phyloP scores from a whole-genome alignment of 352 stramenopile species.

The Globisporangium alternatum region DNA sequence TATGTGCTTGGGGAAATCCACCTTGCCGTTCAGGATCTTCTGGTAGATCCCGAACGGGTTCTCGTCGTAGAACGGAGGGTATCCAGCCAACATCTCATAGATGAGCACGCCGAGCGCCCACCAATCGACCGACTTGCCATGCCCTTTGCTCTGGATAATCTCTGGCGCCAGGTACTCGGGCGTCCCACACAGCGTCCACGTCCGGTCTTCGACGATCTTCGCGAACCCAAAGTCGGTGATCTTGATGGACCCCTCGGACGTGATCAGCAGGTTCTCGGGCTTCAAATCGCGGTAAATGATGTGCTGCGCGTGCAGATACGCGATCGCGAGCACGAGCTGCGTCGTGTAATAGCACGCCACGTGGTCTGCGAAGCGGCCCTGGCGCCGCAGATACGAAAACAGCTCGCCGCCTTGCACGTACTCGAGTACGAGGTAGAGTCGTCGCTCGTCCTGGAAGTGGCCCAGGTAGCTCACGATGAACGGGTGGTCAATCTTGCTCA shows the following conservation, averaged over 20 bases:
- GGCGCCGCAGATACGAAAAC: slow-evolving; percentile 88
- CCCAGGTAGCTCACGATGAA: slow-evolving; percentile 89
- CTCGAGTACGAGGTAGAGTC: slow-evolving; percentile 90
- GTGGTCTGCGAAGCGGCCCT: slow-evolving; percentile 76
- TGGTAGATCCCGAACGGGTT: slow-evolving; percentile 94
- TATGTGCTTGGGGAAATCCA: slow-evolving; percentile 90
- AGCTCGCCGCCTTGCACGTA: slow-evolving; percentile 92
- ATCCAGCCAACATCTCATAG: slow-evolving; percentile 91
- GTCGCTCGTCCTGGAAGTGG: slow-evolving; percentile 89
- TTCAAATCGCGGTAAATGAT: slow-evolving; percentile 94
- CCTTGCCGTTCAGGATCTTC: slow-evolving; percentile 90
- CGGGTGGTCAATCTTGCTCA: slow-evolving; percentile 84
- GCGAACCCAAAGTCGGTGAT: slow-evolving; percentile 94
- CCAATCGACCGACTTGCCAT: slow-evolving; percentile 91
- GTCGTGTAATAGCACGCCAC: slow-evolving; percentile 88
- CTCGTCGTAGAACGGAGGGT: slow-evolving; percentile 91
- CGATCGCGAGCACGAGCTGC: slow-evolving; percentile 86
- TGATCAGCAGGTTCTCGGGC: slow-evolving; percentile 93
- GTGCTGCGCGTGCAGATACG: slow-evolving; percentile 88
- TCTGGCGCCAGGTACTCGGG: slow-evolving; percentile 93
- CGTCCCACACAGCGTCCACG: slow-evolving; percentile 92
- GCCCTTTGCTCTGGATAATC: slow-evolving; percentile 90
- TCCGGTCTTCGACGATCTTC: slow-evolving; percentile 89
- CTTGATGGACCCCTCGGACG: slow-evolving; percentile 87
- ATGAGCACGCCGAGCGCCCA: slow-evolving; percentile 91